These are phyloP conservation scores for Penicillium goetzii DNA, from an alignment of 495 filamentous ascomycete species.

Conservation along the genomic window DNA sequence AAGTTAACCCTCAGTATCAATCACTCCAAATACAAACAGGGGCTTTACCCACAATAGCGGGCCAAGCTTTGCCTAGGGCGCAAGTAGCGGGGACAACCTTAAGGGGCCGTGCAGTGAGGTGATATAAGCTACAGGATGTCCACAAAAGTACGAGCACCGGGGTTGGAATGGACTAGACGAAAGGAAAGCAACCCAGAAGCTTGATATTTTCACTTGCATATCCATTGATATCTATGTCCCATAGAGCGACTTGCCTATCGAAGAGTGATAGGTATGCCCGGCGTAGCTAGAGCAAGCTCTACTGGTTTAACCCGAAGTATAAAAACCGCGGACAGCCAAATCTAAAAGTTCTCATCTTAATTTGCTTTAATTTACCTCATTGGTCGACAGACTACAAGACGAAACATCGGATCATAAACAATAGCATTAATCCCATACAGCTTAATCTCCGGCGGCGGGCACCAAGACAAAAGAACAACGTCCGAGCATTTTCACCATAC, in stretches of 20 bases:
- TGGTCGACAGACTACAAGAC: not conserved
- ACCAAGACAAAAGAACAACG: not conserved
- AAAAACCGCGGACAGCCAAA: not conserved
- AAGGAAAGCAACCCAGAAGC: not conserved
- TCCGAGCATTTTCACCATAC: not conserved
- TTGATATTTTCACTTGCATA: not conserved
- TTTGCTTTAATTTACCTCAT: not conserved
- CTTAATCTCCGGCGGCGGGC: not conserved
- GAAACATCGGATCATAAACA: slow-evolving; percentile 7
- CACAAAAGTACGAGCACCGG: not conserved
- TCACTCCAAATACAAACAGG: not conserved
- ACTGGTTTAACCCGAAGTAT: not conserved
- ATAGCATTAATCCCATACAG: slow-evolving; percentile 6
- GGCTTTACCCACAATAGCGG: not conserved
- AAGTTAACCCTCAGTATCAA: too few species aligned
- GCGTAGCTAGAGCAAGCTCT: too few species aligned
- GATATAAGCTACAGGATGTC: not conserved
- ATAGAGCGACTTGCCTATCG: too few species aligned
- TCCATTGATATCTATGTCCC: too few species aligned
- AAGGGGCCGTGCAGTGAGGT: not conserved
- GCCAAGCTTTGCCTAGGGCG: not conserved
- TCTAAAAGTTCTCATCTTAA: not conserved
- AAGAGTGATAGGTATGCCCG: too few species aligned
- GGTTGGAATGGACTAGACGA: not conserved
- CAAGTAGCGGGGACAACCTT: not conserved